These are phyloP conservation scores for Aphanomyces euteiches DNA, from an alignment of 352 stramenopile species.

Conservation along the genomic window DNA sequence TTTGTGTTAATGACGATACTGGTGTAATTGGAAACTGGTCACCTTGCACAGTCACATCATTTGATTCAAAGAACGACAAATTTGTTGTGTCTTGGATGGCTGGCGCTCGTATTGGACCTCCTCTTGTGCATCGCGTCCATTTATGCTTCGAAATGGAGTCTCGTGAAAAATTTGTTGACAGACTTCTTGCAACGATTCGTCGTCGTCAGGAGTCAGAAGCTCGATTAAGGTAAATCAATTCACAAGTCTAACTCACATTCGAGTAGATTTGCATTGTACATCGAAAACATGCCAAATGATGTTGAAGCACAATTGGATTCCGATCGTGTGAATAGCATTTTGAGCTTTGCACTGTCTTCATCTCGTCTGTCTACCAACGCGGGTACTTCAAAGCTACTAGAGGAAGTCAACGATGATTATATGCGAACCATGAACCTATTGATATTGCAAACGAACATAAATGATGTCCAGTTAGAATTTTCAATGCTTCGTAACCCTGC, in stretches of 20 bases:
- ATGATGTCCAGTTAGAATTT: conserved; percentile 60
- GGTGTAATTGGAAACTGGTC: conserved; percentile 67
- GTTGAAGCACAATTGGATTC: conserved; percentile 62
- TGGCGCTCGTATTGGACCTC: conserved; percentile 63
- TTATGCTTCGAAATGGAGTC: conserved; percentile 63
- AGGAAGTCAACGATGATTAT: conserved; percentile 90
- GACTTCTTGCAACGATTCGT: conserved; percentile 42
- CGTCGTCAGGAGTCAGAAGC: conserved; percentile 59
- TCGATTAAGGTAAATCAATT: conserved; percentile 42
- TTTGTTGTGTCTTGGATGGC: conserved; percentile 75
- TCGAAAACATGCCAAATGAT: conserved; percentile 74
- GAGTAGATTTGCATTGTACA: conserved; percentile 39
- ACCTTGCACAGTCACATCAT: conserved; percentile 66
- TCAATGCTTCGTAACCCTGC: conserved; percentile 47
- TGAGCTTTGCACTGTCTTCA: conserved; percentile 62
- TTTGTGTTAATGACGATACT: conserved; percentile 56
- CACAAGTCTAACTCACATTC: too few species aligned
- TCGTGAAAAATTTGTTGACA: conserved; percentile 44
- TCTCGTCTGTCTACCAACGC: conserved; percentile 48
- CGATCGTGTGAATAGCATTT: conserved; percentile 65
- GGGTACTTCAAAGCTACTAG: conserved; percentile 61
- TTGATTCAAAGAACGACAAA: conserved; percentile 42
- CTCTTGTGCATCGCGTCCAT: conserved; percentile 55
- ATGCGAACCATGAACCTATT: conserved; percentile 93
- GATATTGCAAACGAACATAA: conserved; percentile 77